Evolutionary conservation across 495 filamentous ascomycete genomes (phyloP), one percentile per base, ranked within the genome.

Genomic region (Penicillium taxi): DNA sequence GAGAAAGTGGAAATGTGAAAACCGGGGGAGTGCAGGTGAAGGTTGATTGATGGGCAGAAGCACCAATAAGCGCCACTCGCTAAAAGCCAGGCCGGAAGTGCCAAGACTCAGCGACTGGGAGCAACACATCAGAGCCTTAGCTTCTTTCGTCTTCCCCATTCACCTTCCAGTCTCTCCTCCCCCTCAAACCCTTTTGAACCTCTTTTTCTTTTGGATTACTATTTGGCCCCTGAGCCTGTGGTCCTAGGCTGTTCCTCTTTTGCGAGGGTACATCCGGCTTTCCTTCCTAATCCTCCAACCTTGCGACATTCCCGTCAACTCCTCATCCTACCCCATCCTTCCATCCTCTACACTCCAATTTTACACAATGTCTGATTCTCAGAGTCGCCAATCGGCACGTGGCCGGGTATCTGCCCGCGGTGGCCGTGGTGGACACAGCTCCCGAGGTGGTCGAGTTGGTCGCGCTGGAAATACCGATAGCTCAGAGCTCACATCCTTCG

Each of bases 351-450:
- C 56, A 50, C 48, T 44, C 48, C 45, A 53, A 55, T n/a, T n/a
- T 49, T 46, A 56, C 45, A 55, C 48, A 53, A 95, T 98, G 90
- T 93, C 91, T 72, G 91, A 96, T 75, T 80, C 85, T 65, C 80
- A 88, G 70, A 72, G 81, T 61, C 75, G 91, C 71, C 73, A 79
- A 38, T 64, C 77, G 59, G 80, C 79, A 48, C 84, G 87, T 57
- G 86, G 86, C 61, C 80, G 86, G 71, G 81, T 80, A 66, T 79
- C 84, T 49, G 62, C 74, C 62, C 78, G 87, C 51, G 88, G 88
- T 52, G 84, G 88, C 42, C 76, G 91, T 63, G 86, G 82, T 50
- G 84, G 84, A 46, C 81, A 79, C 63, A 80, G 74, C 54, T 69
- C 71, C 56, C 77, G 88, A 70, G 78, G 84, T 63, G 81, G 73